Evolutionary conservation across 2,329 filamentous ascomycete genomes (phyloP), one percentile per base, ranked within the genome.

Genomic region (Aspergillus calidoustus): DNA sequence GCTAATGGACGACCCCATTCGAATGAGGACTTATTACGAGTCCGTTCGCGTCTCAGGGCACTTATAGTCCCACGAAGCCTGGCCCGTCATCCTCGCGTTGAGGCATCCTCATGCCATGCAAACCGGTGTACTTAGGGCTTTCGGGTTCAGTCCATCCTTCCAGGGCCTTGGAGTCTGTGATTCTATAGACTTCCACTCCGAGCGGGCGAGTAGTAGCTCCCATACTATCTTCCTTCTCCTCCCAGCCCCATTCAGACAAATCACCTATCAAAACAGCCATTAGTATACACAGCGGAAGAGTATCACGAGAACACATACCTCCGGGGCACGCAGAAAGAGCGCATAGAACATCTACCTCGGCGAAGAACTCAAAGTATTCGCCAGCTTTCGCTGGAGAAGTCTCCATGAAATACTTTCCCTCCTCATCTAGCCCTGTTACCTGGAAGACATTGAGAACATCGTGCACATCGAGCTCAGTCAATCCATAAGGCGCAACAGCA

Each of bases 381-480:
- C 78, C 79, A 25, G 73, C 62, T 61, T 77, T 79, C 4, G 81
- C 80, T 5, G 82, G 82, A 30, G 75, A 82, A 8, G 81, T 75
- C 54, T 80, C 78, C 81, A 96, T 96, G 63, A 91, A 93, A 67
- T 93, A 94, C 56, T 87, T 84, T 0, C 90, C 91, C 62, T 89
- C 71, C 57, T 85, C 81, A 69, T 95, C 89, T 51, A 95, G 73
- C 0, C 91, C 91, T 0, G 92, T 95, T 7, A 93, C 91, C 74
- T 96, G 92, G 72, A 96, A 95, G 3, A 96, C 82, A 71, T 96
- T 96, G 57, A 96, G 82, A 0, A 96, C 91, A 73, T 96, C 91
- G 70, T 96, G 92, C 1, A 95, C 87, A 71, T 95, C 91, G 31
- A 81, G 80, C 76, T 95, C 92, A 5, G 81, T 83, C 47, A 95